These are phyloP conservation scores for Rhododendron mucronatum DNA, from an alignment of 148 eudicot species.

Conservation along the genomic window DNA sequence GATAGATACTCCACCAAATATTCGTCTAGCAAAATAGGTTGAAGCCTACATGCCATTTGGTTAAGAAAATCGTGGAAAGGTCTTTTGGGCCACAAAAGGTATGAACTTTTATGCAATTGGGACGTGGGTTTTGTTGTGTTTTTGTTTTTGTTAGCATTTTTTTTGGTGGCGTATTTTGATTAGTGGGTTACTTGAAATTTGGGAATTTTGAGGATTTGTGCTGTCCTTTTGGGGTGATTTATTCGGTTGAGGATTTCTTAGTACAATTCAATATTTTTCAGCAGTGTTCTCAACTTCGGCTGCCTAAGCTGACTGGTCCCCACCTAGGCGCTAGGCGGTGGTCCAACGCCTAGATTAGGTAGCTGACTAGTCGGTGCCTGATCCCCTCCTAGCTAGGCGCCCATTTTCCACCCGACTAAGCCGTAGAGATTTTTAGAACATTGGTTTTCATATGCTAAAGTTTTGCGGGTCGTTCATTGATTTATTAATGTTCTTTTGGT, in stretches of 20 bases:
- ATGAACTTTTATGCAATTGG: neutral
- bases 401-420: neutral
- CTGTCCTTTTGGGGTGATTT: neutral
- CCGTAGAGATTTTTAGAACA: neutral
- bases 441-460: neutral
- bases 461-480: neutral
- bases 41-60: neutral
- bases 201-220: neutral
- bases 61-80: neutral
- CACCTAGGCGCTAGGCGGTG: no score
- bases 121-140: neutral
- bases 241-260: neutral
- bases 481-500: neutral
- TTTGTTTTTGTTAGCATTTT: no score
- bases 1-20: neutral
- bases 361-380: no score
- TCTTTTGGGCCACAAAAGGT: constrained; percentile 7
- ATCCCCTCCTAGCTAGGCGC: no score
- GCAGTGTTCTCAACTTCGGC: neutral
- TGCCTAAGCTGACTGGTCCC: no score
- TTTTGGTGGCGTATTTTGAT: neutral
- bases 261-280: neutral
- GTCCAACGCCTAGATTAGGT: no score
- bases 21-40: neutral
- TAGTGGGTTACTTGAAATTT: neutral